Percentiles rank a stretch among this genome's conserved stretches.
phyloP scores from a whole-genome alignment of 495 filamentous ascomycete genomes.

The Bathelium albidoporum region DNA sequence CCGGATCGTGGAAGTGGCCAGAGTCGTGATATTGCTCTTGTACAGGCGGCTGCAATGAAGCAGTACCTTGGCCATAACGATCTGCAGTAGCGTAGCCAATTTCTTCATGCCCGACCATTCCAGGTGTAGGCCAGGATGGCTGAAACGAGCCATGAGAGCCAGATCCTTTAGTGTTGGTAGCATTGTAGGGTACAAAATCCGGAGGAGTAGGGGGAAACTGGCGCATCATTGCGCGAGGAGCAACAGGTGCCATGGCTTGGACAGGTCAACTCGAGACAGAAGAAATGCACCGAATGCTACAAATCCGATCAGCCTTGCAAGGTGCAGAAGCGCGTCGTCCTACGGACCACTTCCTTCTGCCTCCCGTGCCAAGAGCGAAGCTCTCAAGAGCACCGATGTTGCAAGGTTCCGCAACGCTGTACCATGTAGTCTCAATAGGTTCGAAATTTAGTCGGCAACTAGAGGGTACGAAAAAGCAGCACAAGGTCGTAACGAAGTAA shows the following conservation, averaged over 20 bases:
- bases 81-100: not conserved
- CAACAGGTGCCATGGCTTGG: not conserved
- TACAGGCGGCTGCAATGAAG: not conserved
- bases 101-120: not conserved
- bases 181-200: not conserved
- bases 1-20: constrained; percentile 15
- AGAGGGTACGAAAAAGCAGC: not conserved
- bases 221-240: not conserved
- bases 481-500: not conserved
- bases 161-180: not conserved
- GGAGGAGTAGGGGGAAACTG: not conserved
- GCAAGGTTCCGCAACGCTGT: not conserved
- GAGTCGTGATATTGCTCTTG: not conserved
- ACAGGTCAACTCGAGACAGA: not conserved
- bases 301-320: too few relatives aligned
- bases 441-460: too few relatives aligned
- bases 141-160: not conserved
- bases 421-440: too few relatives aligned
- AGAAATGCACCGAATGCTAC: not conserved
- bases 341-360: not conserved
- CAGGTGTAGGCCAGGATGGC: not conserved
- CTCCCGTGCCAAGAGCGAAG: not conserved
- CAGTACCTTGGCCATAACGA: not conserved
- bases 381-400: not conserved
- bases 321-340: not conserved